These are phyloP conservation scores for Alternaria burnsii DNA, from an alignment of 2,329 filamentous ascomycete species.

Conservation along the genomic window DNA sequence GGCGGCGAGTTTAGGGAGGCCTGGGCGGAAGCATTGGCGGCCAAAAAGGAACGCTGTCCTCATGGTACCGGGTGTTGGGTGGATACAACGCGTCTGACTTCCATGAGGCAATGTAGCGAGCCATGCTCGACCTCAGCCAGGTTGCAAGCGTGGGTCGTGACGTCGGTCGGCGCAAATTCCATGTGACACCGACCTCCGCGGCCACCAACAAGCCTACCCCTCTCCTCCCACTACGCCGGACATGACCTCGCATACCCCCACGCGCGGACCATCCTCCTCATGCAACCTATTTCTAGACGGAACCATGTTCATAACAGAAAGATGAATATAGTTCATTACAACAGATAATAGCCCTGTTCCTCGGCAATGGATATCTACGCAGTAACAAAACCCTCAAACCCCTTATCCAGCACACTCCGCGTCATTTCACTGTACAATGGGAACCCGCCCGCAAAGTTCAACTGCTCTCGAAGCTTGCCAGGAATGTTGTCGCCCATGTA, in stretches of 20 bases:
- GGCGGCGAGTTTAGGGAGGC: conserved; percentile 32
- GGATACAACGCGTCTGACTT: conserved; percentile 29
- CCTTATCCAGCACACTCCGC: conserved; percentile 50
- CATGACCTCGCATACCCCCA: neutral
- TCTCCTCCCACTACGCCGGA: neutral
- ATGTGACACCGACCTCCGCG: conserved; percentile 27
- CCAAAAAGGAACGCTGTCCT: conserved; percentile 59
- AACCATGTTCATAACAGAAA: neutral
- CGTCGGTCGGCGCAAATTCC: conserved; percentile 32
- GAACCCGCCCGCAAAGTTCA: conserved; percentile 56
- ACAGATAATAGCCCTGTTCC: neutral
- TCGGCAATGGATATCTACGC: conserved; percentile 23
- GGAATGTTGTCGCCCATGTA: conserved; percentile 58
- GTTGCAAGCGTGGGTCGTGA: conserved; percentile 24
- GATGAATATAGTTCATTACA: conserved; percentile 1
- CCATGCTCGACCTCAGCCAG: neutral
- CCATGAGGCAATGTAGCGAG: conserved; percentile 32
- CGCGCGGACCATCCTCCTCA: neutral
- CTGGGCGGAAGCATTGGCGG: conserved; percentile 60
- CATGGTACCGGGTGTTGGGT: conserved; percentile 53
- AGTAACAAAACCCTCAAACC: conserved; percentile 46
- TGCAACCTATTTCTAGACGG: neutral
- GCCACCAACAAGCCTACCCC: neutral
- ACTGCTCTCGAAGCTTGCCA: conserved; percentile 56
- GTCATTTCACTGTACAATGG: conserved; percentile 53